A percentile compares a stretch with the other conserved stretches of the same genome.
Conservation (phyloP, 2,329 filamentous ascomycete species). For the Remersonia thermophila region DNA sequence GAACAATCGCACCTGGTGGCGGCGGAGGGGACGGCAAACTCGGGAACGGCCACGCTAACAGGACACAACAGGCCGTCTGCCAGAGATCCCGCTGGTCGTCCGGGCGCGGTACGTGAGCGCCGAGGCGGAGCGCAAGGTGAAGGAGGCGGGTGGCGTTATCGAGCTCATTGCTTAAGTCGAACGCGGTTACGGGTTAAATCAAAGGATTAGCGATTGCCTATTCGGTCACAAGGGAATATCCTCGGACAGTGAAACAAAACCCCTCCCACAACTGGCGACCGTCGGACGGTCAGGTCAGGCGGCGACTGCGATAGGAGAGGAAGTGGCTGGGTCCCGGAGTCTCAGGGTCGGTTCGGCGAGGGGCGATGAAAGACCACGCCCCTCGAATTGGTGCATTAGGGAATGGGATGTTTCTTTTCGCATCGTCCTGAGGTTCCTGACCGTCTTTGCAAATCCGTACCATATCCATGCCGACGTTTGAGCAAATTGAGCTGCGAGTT, state of each 20-base stretch:
- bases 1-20: not conserved
- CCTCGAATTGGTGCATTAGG: slow-evolving; percentile 18
- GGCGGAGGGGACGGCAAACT: not conserved
- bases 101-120: slow-evolving; percentile 90
- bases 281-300: too few species aligned
- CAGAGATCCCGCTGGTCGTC: slow-evolving; percentile 85
- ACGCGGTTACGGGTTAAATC: slow-evolving; percentile 13
- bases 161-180: slow-evolving; percentile 73
- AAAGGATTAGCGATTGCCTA: too few species aligned
- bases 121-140: slow-evolving; percentile 98
- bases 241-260: slow-evolving; percentile 14
- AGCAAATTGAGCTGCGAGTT: too few species aligned
- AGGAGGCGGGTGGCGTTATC: slow-evolving; percentile 88
- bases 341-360: slow-evolving; percentile 15
- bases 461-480: slow-evolving; percentile 5
- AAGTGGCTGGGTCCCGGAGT: slow-evolving; percentile 17
- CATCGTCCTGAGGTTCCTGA: slow-evolving; percentile 11
- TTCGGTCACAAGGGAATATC: slow-evolving; percentile 12
- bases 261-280: too few species aligned
- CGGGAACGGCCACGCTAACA: slow-evolving; percentile 5
- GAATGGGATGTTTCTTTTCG: slow-evolving; percentile 19
- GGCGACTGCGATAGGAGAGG: too few species aligned
- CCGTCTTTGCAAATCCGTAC: slow-evolving; percentile 8
- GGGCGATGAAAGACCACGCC: slow-evolving; percentile 12
- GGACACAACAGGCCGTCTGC: slow-evolving; percentile 51